Conservation (phyloP, 2,329 filamentous ascomycete genomes). For the Sporothrix euskadiensis region DNA sequence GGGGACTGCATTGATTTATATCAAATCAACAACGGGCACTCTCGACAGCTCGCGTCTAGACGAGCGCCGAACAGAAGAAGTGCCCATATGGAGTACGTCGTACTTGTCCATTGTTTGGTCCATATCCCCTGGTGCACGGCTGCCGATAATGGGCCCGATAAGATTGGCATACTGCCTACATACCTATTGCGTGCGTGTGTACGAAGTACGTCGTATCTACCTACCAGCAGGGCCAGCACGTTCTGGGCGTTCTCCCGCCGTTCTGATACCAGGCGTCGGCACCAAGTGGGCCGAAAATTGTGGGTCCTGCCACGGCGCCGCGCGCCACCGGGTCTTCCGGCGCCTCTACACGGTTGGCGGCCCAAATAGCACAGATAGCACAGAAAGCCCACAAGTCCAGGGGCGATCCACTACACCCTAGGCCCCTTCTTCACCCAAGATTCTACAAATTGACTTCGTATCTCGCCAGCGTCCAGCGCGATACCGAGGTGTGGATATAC, state of each 20-base stretch:
- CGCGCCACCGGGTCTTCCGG: conserved; percentile 13
- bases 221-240: background rate
- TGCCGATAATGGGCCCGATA: background rate
- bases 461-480: background rate
- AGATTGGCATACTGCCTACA: background rate
- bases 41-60: conserved; percentile 4
- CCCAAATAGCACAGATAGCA: background rate
- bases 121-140: background rate
- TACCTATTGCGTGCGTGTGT: background rate
- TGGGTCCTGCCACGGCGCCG: conserved; percentile 4
- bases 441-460: background rate
- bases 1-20: background rate
- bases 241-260: background rate
- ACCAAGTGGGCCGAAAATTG: conserved; percentile 7
- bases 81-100: background rate
- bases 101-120: background rate
- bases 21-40: background rate
- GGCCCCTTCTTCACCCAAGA: background rate
- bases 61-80: background rate
- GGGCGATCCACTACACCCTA: background rate
- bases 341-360: background rate
- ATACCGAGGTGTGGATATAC: conserved; percentile 11
- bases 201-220: background rate
- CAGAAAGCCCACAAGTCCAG: background rate
- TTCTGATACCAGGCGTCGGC: background rate